Percentiles rank a stretch among this genome's conserved stretches.
phyloP scores from a whole-genome alignment of 2,329 filamentous ascomycete genomes.

The Pezizomycotina sp. region DNA sequence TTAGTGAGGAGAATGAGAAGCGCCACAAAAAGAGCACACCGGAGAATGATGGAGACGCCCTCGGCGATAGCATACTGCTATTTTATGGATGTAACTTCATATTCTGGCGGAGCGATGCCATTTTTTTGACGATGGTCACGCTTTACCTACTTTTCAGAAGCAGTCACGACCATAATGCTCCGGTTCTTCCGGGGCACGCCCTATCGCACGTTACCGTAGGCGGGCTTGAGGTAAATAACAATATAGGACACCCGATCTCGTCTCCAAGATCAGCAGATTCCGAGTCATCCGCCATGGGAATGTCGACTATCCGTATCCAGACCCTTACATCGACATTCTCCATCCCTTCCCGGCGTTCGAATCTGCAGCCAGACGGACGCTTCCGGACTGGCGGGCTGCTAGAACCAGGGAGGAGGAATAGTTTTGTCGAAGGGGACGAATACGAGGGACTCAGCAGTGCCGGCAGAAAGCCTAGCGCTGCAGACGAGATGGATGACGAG shows the following conservation, averaged over 20 bases:
- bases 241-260: no score
- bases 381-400: conserved; percentile 79
- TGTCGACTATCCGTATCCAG: conserved; percentile 19
- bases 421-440: conserved; percentile 16
- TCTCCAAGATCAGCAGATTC: no score
- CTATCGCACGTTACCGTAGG: no score
- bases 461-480: conserved; percentile 51
- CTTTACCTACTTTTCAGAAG: conserved; percentile 20
- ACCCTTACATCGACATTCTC: conserved; percentile 37
- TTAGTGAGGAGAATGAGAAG: no score
- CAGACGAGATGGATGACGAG: conserved; percentile 73
- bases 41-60: no score
- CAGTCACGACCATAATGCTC: conserved; percentile 15
- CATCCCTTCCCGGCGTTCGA: conserved; percentile 42
- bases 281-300: conserved; percentile 3
- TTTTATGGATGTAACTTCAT: no score
- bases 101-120: no score
- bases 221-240: no score
- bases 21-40: no score
- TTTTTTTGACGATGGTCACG: conserved; percentile 14
- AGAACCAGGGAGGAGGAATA: conserved; percentile 36
- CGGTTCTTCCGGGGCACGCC: conserved; percentile 19
- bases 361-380: conserved; percentile 56
- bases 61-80: no score
- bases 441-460: conserved; percentile 33